These are phyloP conservation scores for Pterocarpus santalinus DNA, from an alignment of 306 rosid genomes.

Conservation along the genomic window DNA sequence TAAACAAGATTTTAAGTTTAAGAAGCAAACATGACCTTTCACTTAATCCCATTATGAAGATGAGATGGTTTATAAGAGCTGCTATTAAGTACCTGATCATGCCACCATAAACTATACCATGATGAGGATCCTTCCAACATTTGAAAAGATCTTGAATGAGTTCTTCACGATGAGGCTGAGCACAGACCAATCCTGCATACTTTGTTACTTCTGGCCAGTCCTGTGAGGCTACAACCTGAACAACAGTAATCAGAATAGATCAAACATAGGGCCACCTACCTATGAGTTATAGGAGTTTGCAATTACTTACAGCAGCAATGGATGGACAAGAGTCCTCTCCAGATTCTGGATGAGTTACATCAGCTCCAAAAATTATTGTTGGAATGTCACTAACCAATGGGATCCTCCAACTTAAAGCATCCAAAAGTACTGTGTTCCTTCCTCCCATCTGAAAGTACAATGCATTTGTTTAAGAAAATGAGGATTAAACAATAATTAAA, in stretches of 20 bases:
- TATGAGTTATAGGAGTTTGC: constrained; percentile 13
- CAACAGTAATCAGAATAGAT: constrained; percentile 41
- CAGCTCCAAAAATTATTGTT: constrained; percentile 86
- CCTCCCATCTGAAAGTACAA: constrained; percentile 68
- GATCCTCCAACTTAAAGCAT: constrained; percentile 74
- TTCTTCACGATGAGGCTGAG: constrained; percentile 85
- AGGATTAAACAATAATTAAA: constrained; percentile 10
- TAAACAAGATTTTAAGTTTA: neutral
- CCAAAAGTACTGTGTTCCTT: constrained; percentile 82
- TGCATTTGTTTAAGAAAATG: constrained; percentile 35
- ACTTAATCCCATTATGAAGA: constrained; percentile 6
- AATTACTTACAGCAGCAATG: constrained; percentile 73
- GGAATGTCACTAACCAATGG: constrained; percentile 86
- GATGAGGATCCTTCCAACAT: constrained; percentile 81
- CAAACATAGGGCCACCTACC: constrained; percentile 4
- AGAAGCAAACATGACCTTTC: constrained; percentile 14
- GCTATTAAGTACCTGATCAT: constrained; percentile 72
- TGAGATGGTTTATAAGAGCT: neutral
- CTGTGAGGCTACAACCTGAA: constrained; percentile 87
- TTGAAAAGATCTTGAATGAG: constrained; percentile 81
- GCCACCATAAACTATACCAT: constrained; percentile 78
- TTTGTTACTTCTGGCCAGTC: constrained; percentile 92
- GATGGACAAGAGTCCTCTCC: constrained; percentile 81
- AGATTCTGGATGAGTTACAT: constrained; percentile 79
- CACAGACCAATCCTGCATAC: constrained; percentile 81